phyloP scores from a whole-genome alignment of 2,329 filamentous ascomycete genomes.

The Cadophora malorum region DNA sequence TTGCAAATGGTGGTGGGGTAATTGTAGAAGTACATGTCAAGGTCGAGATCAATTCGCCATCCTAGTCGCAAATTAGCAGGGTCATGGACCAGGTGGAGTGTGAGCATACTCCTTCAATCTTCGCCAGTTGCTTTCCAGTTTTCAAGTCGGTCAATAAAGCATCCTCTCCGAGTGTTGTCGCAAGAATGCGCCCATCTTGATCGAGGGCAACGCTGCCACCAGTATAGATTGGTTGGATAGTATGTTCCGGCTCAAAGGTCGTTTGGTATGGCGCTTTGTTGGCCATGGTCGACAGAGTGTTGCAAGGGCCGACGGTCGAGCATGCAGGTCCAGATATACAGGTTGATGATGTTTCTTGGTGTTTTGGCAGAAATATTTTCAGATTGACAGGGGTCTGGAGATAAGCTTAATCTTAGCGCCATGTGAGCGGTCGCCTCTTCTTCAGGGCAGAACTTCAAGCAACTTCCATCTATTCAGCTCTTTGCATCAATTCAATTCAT shows the following conservation, averaged over 20 bases:
- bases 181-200: conserved; percentile 80
- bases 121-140: conserved; percentile 81
- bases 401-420: conserved; percentile 22
- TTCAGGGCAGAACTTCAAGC: neutral
- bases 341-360: conserved; percentile 8
- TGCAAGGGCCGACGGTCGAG: neutral
- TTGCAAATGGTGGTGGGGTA: conserved; percentile 36
- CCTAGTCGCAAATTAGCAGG: too few species aligned
- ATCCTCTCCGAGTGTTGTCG: conserved; percentile 91
- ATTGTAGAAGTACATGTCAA: conserved; percentile 59
- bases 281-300: conserved; percentile 56
- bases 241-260: conserved; percentile 83
- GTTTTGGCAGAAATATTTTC: conserved; percentile 13
- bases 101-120: conserved; percentile 94
- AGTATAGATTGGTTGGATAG: conserved; percentile 92
- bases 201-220: conserved; percentile 88
- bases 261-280: conserved; percentile 74
- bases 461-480: neutral
- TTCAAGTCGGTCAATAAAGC: conserved; percentile 84
- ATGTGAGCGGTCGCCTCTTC: neutral
- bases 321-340: neutral
- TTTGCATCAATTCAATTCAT: neutral
- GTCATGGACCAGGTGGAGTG: too few species aligned
- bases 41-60: conserved; percentile 81
- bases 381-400: conserved; percentile 7